These are phyloP conservation scores for Melampsora larici-populina DNA, from an alignment of 1,284 basidiomycete genomes.

Conservation along the genomic window DNA sequence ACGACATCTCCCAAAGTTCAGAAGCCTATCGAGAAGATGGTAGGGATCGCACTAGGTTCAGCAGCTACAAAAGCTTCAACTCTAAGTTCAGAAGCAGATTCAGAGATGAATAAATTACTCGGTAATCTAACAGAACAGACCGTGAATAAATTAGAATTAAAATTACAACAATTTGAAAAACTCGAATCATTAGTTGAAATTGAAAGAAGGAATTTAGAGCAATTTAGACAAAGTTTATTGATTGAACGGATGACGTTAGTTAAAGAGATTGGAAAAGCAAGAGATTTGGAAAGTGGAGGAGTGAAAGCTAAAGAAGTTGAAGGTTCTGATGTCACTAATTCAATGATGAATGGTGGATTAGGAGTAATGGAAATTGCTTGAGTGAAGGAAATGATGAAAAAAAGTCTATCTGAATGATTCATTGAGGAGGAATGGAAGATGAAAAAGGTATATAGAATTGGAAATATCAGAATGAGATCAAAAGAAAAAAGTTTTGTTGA, in stretches of 20 bases:
- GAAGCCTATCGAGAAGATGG: slow-evolving; percentile 73
- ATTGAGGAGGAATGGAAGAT: too few relatives aligned
- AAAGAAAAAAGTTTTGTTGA: too few relatives aligned
- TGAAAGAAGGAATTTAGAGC: slow-evolving; percentile 71
- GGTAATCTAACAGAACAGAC: slow-evolving; percentile 84
- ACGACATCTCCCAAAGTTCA: slow-evolving; percentile 17
- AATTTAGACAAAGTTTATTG: slow-evolving; percentile 47
- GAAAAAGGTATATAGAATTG: too few relatives aligned
- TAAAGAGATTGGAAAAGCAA: slow-evolving; percentile 45
- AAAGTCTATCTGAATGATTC: too few relatives aligned
- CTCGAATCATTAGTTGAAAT: slow-evolving; percentile 83
- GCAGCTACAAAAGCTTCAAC: slow-evolving; percentile 80
- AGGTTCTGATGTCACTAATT: background rate
- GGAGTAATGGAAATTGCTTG: slow-evolving; percentile 2
- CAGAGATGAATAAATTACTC: slow-evolving; percentile 74
- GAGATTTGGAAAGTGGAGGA: background rate
- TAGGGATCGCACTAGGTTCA: slow-evolving; percentile 76
- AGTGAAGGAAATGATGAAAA: background rate
- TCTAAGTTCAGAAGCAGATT: slow-evolving; percentile 80
- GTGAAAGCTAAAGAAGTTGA: background rate
- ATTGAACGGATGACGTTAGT: slow-evolving; percentile 48
- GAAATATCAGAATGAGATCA: too few relatives aligned
- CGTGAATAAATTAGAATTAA: slow-evolving; percentile 85
- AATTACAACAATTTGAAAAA: slow-evolving; percentile 86
- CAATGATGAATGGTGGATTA: too few relatives aligned